Conservation (phyloP, 1,284 basidiomycete genomes). For the Ganoderma resinaceum region DNA sequence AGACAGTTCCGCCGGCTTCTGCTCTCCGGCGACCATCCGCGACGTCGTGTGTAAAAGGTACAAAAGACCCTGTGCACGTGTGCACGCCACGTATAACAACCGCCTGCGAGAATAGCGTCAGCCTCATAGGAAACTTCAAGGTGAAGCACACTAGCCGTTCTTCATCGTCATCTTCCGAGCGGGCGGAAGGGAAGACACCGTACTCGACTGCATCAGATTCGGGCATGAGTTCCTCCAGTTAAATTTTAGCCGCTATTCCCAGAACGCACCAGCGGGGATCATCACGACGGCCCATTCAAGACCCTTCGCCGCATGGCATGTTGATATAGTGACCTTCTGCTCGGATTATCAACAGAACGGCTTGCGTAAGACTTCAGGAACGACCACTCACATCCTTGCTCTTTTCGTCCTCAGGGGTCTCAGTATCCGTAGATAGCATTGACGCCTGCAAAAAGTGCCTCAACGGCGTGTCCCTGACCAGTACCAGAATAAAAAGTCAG, state of each 20-base stretch:
- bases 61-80: conserved; percentile 82
- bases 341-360: conserved; percentile 7
- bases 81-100: conserved; percentile 91
- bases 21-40: conserved; percentile 61
- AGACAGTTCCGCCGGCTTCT: conserved; percentile 51
- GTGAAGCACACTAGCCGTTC: conserved; percentile 65
- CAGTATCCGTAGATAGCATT: conserved; percentile 85
- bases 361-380: not conserved
- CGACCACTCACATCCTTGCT: conserved; percentile 54
- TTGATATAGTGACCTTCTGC: conserved; percentile 87
- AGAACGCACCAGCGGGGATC: conserved; percentile 65
- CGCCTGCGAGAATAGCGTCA: conserved; percentile 52
- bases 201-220: conserved; percentile 63
- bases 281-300: conserved; percentile 93
- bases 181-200: conserved; percentile 82
- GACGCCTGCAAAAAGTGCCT: conserved; percentile 86
- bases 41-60: conserved; percentile 62
- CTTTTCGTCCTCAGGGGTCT: conserved; percentile 66
- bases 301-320: conserved; percentile 92
- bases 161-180: conserved; percentile 81
- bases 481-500: not conserved
- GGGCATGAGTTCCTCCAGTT: not conserved
- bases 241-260: not conserved
- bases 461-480: conserved; percentile 66
- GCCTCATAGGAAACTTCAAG: not conserved